Percentiles rank a stretch among this genome's conserved stretches.
These are phyloP conservation scores for Colletotrichum magnum DNA, from an alignment of 2,329 filamentous ascomycete genomes.

Conservation along the genomic window DNA sequence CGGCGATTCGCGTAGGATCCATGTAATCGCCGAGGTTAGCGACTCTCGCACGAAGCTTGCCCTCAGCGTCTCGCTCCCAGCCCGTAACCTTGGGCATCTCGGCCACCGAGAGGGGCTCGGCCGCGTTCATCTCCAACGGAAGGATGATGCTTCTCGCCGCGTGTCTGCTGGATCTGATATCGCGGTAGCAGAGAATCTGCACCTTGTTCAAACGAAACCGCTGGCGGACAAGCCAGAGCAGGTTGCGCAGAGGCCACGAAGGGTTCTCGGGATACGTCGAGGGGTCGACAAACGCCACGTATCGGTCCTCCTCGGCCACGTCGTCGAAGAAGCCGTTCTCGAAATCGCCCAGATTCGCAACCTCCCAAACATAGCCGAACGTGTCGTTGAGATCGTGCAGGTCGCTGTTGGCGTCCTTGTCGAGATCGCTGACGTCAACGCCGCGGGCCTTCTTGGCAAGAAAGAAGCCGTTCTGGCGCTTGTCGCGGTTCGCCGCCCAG, in stretches of 20 bases:
- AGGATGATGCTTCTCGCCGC: slow-evolving; percentile 87
- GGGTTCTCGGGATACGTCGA: slow-evolving; percentile 91
- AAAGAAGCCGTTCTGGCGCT: slow-evolving; percentile 93
- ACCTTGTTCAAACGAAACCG: slow-evolving; percentile 83
- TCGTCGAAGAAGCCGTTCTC: slow-evolving; percentile 90
- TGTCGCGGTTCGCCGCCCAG: slow-evolving; percentile 85
- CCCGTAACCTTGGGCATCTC: slow-evolving; percentile 91
- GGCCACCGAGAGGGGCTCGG: slow-evolving; percentile 58
- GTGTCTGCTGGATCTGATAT: slow-evolving; percentile 82
- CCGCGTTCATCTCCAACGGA: slow-evolving; percentile 69
- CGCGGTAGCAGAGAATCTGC: slow-evolving; percentile 92
- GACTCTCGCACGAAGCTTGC: slow-evolving; percentile 82
- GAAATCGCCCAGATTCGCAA: slow-evolving; percentile 82
- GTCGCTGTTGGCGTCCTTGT: slow-evolving; percentile 39
- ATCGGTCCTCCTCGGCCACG: slow-evolving; percentile 80
- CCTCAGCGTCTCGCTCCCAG: slow-evolving; percentile 88
- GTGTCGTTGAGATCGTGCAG: slow-evolving; percentile 40
- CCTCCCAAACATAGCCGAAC: slow-evolving; percentile 77
- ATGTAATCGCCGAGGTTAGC: slow-evolving; percentile 93
- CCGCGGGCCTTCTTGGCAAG: slow-evolving; percentile 81
- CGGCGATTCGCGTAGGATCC: slow-evolving; percentile 88
- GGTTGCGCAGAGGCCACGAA: slow-evolving; percentile 92
- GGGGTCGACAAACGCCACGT: slow-evolving; percentile 90
- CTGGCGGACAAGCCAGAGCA: slow-evolving; percentile 86
- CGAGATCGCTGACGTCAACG: slow-evolving; percentile 40